Evolutionary conservation across 305 asterid genomes (phyloP), one percentile per base, ranked within the genome.

Genomic region (Plantago coronopus): DNA sequence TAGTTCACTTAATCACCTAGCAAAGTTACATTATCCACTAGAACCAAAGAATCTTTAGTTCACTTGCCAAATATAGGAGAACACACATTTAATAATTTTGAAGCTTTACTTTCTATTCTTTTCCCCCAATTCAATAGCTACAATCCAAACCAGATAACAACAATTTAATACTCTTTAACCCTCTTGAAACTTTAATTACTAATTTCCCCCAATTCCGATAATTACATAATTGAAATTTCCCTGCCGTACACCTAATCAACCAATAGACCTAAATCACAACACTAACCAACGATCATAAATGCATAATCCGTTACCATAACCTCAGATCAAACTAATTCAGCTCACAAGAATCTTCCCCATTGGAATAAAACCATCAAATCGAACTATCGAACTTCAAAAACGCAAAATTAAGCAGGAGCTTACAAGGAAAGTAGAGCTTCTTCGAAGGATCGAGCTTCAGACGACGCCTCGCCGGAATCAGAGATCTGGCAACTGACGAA

Each of bases 391-490:
- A 47, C 1, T 34, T 34, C 48, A 58, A 8, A 14, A 22, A 51
- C 12, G 22, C 16, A 64, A 22, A 47, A 18, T 50, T 43, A 22
- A 58, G 18, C 65, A 38, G 31, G 49, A 48, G 15, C 88, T 54
- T 79, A 87, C 86, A 78, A 17, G 94, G 97, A 65, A 91, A 91
- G 67, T 78, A 89, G 56, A 93, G 96, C 85, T 83, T 86, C 65
- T 72, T 80, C 3, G 99, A 74, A 17, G 97, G 99, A 79, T 93
- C 97, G 63, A 93, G 99, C 77, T 87, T 93, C 89, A 93, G 68
- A 67, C 97, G 97, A 38, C 94, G 95, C 43, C 96, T 83, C 55
- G 83, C 70, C 61, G 87, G 97, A 56, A 93, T 85, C 46, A 89
- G 56, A 80, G 95, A 89, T 80, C 94, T 83, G 48, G 94, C 95